Base-by-base conservation (phyloP, 2,329 filamentous ascomycete species). In the Penicillium concentricum region DNA sequence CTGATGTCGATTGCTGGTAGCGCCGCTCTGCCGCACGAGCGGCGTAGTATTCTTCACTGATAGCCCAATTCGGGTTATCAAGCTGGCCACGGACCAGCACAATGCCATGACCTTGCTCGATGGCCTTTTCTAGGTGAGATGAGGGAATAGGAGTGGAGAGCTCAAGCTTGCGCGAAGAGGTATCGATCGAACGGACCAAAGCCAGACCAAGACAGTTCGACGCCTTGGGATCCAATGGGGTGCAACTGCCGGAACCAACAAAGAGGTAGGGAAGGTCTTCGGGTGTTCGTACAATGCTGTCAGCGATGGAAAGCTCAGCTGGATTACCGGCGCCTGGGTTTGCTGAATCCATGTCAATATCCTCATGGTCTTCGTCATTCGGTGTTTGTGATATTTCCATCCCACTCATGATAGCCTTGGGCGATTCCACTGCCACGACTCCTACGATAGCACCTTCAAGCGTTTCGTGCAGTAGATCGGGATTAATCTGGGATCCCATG, bases 371-470 rank as follows among this genome's bases (percentile, higher is more conserved):
- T 9, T 60, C 51, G 24, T 61, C 57, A 53, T 56, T 41, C 15
- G 20, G 24, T 42, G 47, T 32, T 24, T 54, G 47, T 18, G 30
- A 41, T 53, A 9, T n/a, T 52, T n/a, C 56, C 44, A 43, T 61
- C 35, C 18, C 48, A 20, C 64, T 63, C 13, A 64, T 52, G 4
- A 77, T 66, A 9, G 72, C 71, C 39, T 59, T 64, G 0, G 72
- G 62, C 5, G 76, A 74, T 54, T 82, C 78, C 3, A 82, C 69
- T 1, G 77, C 75, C 1, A 84, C 75, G 30, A 87, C 72, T 5
- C 81, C 81, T 12, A 86, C 78, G 9, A 85, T 65, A 4, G 79
- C 72, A 39, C 83, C 84, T 42, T 84, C 79, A 20, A 87, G 71
- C 4, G 81, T 74, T 58, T 82, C 79, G 12, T 72, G 62, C 2